These are phyloP conservation scores for Asterella californica DNA, from an alignment of 225 moss, liverwort and hornwort genomes.

Conservation along the genomic window DNA sequence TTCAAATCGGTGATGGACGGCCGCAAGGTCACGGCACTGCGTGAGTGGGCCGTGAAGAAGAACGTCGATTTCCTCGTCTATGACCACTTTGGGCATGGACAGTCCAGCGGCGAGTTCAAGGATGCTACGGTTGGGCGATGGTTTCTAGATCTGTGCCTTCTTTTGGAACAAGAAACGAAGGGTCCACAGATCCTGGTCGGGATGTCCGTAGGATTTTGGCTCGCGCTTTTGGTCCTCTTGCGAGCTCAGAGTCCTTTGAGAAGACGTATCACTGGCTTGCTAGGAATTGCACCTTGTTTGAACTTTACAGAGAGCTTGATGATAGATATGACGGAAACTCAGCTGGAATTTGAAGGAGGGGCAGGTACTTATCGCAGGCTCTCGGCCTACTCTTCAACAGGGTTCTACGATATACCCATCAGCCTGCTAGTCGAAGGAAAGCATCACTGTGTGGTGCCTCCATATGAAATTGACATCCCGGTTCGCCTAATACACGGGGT, in stretches of 20 bases:
- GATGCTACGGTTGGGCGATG: conserved; percentile 19
- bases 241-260: neutral
- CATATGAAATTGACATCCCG: neutral
- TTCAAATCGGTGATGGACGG: conserved; percentile 17
- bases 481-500: conserved; percentile 14
- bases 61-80: conserved; percentile 13
- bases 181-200: conserved; percentile 20
- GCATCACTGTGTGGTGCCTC: conserved; percentile 7
- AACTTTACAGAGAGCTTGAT: conserved; percentile 19
- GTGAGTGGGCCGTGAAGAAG: conserved; percentile 6
- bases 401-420: conserved; percentile 15
- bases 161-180: conserved; percentile 5
- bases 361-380: conserved; percentile 4
- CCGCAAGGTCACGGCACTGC: conserved; percentile 5
- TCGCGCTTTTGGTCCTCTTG: conserved; percentile 9
- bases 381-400: conserved; percentile 10
- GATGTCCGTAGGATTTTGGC: conserved; percentile 16
- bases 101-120: conserved; percentile 23
- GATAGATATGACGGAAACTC: conserved; percentile 15
- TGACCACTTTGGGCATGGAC: conserved; percentile 19
- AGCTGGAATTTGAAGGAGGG: conserved; percentile 19
- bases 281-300: conserved; percentile 10
- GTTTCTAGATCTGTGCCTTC: conserved; percentile 14
- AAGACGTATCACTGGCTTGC: conserved; percentile 1
- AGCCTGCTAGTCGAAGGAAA: conserved; percentile 10